Base-by-base conservation (phyloP, 768 basidiomycete species). In the Gloeostereum incarnatum region DNA sequence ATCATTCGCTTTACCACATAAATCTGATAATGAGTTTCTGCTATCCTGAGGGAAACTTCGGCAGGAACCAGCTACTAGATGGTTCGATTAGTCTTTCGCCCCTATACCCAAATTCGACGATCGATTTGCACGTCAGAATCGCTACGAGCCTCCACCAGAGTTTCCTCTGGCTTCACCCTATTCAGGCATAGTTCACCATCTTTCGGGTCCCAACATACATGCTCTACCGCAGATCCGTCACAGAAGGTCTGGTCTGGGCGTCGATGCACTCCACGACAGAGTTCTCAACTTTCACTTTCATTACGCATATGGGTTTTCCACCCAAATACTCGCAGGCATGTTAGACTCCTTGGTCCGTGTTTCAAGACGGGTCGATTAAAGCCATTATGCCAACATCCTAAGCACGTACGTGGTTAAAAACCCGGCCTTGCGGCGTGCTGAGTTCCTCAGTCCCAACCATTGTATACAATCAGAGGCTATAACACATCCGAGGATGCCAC, bases 91-190 rank as follows among this genome's bases (percentile, higher is more conserved):
- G 83, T 86, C 84, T 86, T 86, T 86, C 79, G 77, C 82, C 84
- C 82, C 83, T 85, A 86, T 85, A 84, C 82, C 81, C 82, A 83
- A 82, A 80, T 86, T 82, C 69, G 78, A 85, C 82, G 78, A 86
- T 84, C 78, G 81, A 86, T 85, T 86, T 87, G 84, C 84, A 86
- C 79, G 80, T 85, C 84, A 87, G 84, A 85, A 87, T 80, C 77
- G 81, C 84, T 86, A 81, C 79, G 76, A 81, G 79, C 83, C 80
- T 85, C 82, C 82, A 86, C 81, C 82, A 85, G 82, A 82, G 84
- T 87, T 86, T 86, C 81, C 84, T 81, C 82, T 86, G 83, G 81
- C 83, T 85, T 83, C 77, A 70, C 79, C 80, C 78, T 83, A 79
- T 76, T 70, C 72, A 73, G 41, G 41, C 78, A 83, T 82, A 82